Evolutionary conservation across 306 rosid genomes (phyloP).

Genomic region (Dicorynia guianensis): DNA sequence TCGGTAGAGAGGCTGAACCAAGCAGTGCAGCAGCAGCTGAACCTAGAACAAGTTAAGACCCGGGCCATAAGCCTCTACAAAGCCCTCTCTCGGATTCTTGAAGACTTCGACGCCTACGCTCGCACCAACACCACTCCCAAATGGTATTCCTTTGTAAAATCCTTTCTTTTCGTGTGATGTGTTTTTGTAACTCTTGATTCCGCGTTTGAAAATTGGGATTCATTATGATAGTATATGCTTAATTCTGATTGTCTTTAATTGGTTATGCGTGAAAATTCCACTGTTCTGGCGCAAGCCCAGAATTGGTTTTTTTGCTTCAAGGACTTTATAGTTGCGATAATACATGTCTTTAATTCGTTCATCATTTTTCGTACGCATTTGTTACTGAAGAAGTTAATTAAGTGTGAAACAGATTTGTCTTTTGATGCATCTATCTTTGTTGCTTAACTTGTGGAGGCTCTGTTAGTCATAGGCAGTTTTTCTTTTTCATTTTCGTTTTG

Average conservation of each 20-base stretch:
- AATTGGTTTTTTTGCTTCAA: too few species aligned
- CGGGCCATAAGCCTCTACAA: conserved; percentile 84
- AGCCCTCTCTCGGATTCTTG: conserved; percentile 83
- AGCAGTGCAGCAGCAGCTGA: conserved; percentile 84
- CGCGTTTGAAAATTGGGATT: background rate
- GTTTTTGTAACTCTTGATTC: background rate
- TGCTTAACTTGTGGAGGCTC: background rate
- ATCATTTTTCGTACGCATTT: background rate
- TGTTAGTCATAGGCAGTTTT: background rate
- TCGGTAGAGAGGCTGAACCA: conserved; percentile 72
- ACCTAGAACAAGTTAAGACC: conserved; percentile 77
- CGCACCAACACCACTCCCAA: conserved; percentile 86
- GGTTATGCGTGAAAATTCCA: background rate
- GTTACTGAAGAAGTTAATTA: background rate
- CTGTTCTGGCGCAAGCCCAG: background rate
- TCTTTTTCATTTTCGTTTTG: background rate
- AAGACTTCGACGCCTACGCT: conserved; percentile 77
- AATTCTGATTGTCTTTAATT: background rate
- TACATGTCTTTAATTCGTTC: background rate
- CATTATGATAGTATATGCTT: background rate
- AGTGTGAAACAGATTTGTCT: background rate
- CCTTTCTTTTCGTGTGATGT: background rate
- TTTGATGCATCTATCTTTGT: background rate
- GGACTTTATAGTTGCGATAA: background rate
- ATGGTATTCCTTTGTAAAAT: conserved; percentile 45